Evolutionary conservation across 2,329 filamentous ascomycete species (phyloP), one percentile per base, ranked within the genome.

Genomic region (Colletotrichum acutatum): DNA sequence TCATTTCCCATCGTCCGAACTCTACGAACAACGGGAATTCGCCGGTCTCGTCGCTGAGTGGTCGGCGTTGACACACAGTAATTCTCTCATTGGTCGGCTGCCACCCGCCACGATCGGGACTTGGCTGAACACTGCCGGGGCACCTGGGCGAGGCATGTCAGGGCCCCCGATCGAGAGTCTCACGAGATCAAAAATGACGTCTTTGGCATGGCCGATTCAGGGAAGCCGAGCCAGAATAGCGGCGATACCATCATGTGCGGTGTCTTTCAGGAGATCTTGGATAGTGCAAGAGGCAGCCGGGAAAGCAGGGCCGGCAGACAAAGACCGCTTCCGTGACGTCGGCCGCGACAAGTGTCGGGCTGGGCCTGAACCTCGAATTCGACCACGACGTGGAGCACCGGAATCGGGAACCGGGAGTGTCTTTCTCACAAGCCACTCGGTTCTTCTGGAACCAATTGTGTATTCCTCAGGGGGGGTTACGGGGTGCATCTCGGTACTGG

Each of bases 21-120:
- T 66, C 46, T 61, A 28, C 46, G 26, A 52, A 66, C 49, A 26
- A 69, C 69, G 56, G 72, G 60, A 65, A 69, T 72, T 69, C 42
- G 72, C 68, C 68, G 72, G 65, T 72, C 69, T 72, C 69, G 28
- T 74, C 69, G 72, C 69, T 74, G 72, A 74, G 72, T 74, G 72
- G 72, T 72, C 58, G 65, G 72, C 66, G 72, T 72, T 74, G 72
- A 74, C 72, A 74, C 69, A 74, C 42, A 68, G 69, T 65, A 69
- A 74, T 74, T 74, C 68, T 62, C 69, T 74, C 59, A 74, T 74
- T 74, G 69, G 72, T 74, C 65, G 57, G 69, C 34, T 60, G 56
- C 66, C 66, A 72, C 60, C 54, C 71, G 71, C 71, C 71, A 70
- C 71, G 66, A 72, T 66, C 49, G 66, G 71, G 59, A 72, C 66